These are phyloP conservation scores for Dioscorea zingiberensis DNA, from an alignment of 106 monocot species.

Conservation along the genomic window DNA sequence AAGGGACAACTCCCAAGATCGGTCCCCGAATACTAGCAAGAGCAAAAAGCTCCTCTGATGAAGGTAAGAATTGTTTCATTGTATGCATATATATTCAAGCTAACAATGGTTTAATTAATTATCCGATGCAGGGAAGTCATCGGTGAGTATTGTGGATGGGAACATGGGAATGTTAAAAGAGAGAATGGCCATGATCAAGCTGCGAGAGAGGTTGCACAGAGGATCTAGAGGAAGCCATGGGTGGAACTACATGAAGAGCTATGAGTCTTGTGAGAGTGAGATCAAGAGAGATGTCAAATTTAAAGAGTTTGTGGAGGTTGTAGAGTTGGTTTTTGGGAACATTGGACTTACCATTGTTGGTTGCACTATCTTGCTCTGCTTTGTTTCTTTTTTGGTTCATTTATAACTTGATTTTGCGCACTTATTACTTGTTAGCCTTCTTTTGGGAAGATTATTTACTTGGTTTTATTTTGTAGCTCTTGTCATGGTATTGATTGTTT, in stretches of 20 bases:
- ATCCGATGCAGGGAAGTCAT: slow-evolving; percentile 1
- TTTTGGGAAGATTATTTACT: no score
- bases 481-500: no score
- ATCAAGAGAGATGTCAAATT: neutral
- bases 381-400: slow-evolving; percentile 13
- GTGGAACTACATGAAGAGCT: slow-evolving; percentile 9
- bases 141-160: slow-evolving; percentile 10
- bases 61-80: neutral
- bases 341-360: slow-evolving; percentile 17
- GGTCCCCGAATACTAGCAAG: neutral
- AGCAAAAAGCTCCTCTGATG: neutral
- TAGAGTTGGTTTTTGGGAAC: slow-evolving; percentile 1
- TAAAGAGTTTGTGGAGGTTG: slow-evolving; percentile 1
- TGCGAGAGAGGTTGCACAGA: slow-evolving; percentile 1
- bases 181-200: slow-evolving; percentile 6
- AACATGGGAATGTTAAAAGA: slow-evolving; percentile 15
- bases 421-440: no score
- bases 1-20: neutral
- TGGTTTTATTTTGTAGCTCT: no score
- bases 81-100: neutral
- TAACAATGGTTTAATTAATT: neutral
- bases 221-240: neutral
- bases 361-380: slow-evolving; percentile 18
- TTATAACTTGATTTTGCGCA: no score
- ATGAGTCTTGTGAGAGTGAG: slow-evolving; percentile 1